Percentiles rank a stretch among this genome's conserved stretches.
These are phyloP conservation scores for Sporothrix brasiliensis DNA, from an alignment of 2,329 filamentous ascomycete genomes.

Conservation along the genomic window DNA sequence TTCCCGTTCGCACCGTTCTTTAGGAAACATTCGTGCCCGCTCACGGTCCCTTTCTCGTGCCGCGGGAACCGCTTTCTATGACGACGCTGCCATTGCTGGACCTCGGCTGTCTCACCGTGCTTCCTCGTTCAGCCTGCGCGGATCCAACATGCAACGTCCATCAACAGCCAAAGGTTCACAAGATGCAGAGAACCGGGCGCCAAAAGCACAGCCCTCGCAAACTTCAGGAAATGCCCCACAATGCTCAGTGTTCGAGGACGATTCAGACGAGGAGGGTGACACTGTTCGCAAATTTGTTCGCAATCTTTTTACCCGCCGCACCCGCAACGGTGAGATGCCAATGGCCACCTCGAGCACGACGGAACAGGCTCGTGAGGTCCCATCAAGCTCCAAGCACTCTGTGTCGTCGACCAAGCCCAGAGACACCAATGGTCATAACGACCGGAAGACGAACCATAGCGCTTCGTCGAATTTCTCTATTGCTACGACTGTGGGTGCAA, in stretches of 20 bases:
- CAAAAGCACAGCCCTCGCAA: not conserved
- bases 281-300: slow-evolving; percentile 34
- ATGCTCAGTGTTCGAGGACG: slow-evolving; percentile 36
- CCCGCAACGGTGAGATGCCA: slow-evolving; percentile 29
- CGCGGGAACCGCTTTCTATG: slow-evolving; percentile 2
- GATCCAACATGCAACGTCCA: slow-evolving; percentile 20
- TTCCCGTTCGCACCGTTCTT: slow-evolving; percentile 31
- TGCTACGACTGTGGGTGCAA: slow-evolving; percentile 25
- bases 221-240: not conserved
- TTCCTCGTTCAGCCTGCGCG: slow-evolving; percentile 13
- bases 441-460: slow-evolving; percentile 33
- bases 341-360: not conserved
- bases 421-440: slow-evolving; percentile 21
- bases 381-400: slow-evolving; percentile 16
- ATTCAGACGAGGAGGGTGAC: slow-evolving; percentile 36
- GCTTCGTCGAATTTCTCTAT: slow-evolving; percentile 30
- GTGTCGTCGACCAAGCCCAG: slow-evolving; percentile 8
- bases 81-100: slow-evolving; percentile 9
- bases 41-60: slow-evolving; percentile 30
- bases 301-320: slow-evolving; percentile 34
- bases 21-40: slow-evolving; percentile 34
- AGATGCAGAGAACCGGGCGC: not conserved
- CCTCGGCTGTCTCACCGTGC: not conserved
- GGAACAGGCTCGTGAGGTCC: not conserved
- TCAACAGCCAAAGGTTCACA: slow-evolving; percentile 27